Evolutionary conservation across 2,329 filamentous ascomycete genomes (phyloP), one percentile per base, ranked within the genome.

Genomic region (Diaporthe humulicola): DNA sequence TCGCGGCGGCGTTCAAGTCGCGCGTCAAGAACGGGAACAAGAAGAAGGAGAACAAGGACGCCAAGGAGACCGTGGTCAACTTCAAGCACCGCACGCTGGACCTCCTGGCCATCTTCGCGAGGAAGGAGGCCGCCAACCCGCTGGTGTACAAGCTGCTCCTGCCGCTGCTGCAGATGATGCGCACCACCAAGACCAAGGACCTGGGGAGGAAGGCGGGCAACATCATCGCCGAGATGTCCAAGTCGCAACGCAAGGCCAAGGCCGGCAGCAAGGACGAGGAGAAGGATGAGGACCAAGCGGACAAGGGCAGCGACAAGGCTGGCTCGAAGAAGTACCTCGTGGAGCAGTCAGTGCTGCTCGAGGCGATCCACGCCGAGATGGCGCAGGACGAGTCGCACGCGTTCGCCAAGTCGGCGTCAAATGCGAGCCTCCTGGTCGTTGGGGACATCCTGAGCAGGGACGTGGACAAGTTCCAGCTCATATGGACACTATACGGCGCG

Each of bases 11-110:
- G 76, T 97, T 98, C 88, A 92, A 92, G 78, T 92, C 96, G 78
- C 92, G 93, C 66, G 91, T 90, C 77, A 93, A 95, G 82, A 92
- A 90, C 82, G 93, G 87, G 2, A 92, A 89, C 82, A 93, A 93
- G 81, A 97, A 96, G 85, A 94, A 96, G 84, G 93, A 97, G 81
- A 93, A 94, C 79, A 95, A 95, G 81, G 93, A 96, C 75, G 96
- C 96, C 72, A 97, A 95, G 81, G 94, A 96, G 78, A 95, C 92
- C 28, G 94, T 98, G 81, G 87, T 98, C 80, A 96, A 96, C 84
- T 98, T 99, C 89, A 99, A 99, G 87, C 94, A 95, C 83, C 94
- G 96, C 56, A 93, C 98, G 8, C 90, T 98, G 6, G 97, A 98
- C 81, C 89, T 98, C 1, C 88, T 98, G 15, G 91, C 93, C 75